Conservation (phyloP, 768 basidiomycete species). For the Nevesoporus exiguus region DNA sequence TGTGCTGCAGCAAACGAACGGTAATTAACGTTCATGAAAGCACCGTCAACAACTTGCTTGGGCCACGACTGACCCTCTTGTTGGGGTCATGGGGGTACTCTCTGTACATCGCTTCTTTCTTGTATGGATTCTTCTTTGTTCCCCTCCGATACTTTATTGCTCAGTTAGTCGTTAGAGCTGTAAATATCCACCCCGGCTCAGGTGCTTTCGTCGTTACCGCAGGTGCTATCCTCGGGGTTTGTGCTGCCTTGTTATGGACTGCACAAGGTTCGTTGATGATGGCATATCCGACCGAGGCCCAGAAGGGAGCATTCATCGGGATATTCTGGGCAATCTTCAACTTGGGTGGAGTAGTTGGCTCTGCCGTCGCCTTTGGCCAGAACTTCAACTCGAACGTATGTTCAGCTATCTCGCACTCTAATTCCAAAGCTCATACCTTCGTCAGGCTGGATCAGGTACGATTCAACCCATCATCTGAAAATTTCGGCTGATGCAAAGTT, state of each 20-base stretch:
- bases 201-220: conserved; percentile 45
- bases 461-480: background rate
- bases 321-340: conserved; percentile 75
- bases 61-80: conserved; percentile 46
- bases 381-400: conserved; percentile 62
- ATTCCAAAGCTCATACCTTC: background rate
- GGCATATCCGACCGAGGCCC: conserved; percentile 53
- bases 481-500: background rate
- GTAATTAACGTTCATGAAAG: conserved; percentile 32
- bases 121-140: conserved; percentile 30
- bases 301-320: conserved; percentile 51
- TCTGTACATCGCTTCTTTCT: conserved; percentile 45
- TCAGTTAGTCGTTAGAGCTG: conserved; percentile 37
- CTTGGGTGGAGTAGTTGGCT: conserved; percentile 73
- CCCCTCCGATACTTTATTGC: background rate
- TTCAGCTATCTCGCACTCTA: background rate
- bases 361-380: conserved; percentile 68
- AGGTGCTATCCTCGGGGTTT: conserved; percentile 48
- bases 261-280: conserved; percentile 54
- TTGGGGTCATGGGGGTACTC: conserved; percentile 52
- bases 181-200: conserved; percentile 35
- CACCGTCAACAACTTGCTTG: conserved; percentile 69
- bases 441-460: conserved; percentile 31
- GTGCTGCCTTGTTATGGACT: conserved; percentile 53
- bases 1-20: background rate